phyloP scores from a whole-genome alignment of 306 rosid genomes.

The Canavalia ensiformis region DNA sequence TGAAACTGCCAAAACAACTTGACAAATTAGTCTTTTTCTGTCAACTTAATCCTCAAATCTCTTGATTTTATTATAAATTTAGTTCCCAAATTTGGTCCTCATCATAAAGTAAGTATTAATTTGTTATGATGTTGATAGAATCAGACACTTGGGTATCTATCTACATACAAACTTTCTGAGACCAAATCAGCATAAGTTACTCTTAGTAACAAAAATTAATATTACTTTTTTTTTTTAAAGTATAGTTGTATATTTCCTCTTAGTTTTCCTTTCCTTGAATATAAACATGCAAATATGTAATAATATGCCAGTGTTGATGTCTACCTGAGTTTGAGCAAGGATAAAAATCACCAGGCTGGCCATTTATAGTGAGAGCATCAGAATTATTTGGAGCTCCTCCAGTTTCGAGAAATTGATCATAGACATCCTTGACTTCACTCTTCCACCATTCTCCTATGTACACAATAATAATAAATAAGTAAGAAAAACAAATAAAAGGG shows the following conservation, averaged over 20 bases:
- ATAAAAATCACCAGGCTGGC: slow-evolving; percentile 58
- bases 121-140: not conserved
- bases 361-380: slow-evolving; percentile 59
- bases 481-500: not conserved
- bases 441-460: slow-evolving; percentile 78
- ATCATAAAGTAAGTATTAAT: not conserved
- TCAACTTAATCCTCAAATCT: not conserved
- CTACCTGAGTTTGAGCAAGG: slow-evolving; percentile 55
- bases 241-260: not conserved
- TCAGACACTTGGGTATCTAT: not conserved
- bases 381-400: slow-evolving; percentile 58
- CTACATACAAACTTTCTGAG: not conserved
- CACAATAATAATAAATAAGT: not conserved
- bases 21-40: not conserved
- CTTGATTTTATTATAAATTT: not conserved
- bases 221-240: too few species aligned
- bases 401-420: slow-evolving; percentile 23
- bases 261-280: not conserved
- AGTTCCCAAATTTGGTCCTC: not conserved
- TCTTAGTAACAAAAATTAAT: not conserved
- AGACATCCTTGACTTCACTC: slow-evolving; percentile 53
- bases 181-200: not conserved
- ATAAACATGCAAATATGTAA: not conserved
- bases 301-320: not conserved
- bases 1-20: not conserved